Conservation (phyloP, 1,284 basidiomycete genomes). For the Ganoderma lingzhi region DNA sequence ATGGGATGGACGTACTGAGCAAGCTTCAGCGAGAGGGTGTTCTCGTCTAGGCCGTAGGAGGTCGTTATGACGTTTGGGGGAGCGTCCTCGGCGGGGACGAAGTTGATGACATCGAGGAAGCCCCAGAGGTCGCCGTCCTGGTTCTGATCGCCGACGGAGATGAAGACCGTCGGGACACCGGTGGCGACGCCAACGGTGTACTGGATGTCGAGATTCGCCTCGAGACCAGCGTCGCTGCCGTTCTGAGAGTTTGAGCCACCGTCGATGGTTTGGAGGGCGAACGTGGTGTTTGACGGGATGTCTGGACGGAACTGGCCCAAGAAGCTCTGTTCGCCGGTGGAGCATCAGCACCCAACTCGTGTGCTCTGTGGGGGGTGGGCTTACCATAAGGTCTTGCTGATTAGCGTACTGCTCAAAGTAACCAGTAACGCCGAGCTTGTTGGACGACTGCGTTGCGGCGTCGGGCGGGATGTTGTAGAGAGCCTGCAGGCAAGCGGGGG, state of each 20-base stretch:
- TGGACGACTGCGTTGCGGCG: constrained; percentile 49
- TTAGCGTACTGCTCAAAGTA: constrained; percentile 63
- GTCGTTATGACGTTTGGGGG: constrained; percentile 60
- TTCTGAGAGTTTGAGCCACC: constrained; percentile 49
- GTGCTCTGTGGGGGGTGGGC: too few species aligned
- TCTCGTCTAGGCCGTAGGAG: constrained; percentile 39
- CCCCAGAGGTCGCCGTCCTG: constrained; percentile 25
- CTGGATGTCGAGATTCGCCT: constrained; percentile 72
- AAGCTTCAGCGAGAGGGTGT: constrained; percentile 46
- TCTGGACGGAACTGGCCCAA: constrained; percentile 42
- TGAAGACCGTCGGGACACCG: constrained; percentile 42
- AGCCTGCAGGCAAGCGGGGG: constrained; percentile 60
- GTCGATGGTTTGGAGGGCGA: constrained; percentile 55
- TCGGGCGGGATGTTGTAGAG: constrained; percentile 60
- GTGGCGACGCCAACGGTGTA: constrained; percentile 61
- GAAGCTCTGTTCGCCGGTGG: constrained; percentile 34
- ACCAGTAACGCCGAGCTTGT: constrained; percentile 63
- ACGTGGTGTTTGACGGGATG: constrained; percentile 41
- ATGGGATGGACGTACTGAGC: constrained; percentile 56
- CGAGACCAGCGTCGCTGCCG: constrained; percentile 43
- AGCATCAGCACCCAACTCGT: background rate
- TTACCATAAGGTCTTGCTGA: constrained; percentile 53
- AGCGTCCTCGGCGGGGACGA: constrained; percentile 45
- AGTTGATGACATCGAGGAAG: constrained; percentile 39
- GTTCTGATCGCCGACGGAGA: constrained; percentile 52